Percentiles rank a stretch among this genome's conserved stretches.
Conservation (phyloP, 1,284 basidiomycete species). For the Uromyces viciae-fabae region DNA sequence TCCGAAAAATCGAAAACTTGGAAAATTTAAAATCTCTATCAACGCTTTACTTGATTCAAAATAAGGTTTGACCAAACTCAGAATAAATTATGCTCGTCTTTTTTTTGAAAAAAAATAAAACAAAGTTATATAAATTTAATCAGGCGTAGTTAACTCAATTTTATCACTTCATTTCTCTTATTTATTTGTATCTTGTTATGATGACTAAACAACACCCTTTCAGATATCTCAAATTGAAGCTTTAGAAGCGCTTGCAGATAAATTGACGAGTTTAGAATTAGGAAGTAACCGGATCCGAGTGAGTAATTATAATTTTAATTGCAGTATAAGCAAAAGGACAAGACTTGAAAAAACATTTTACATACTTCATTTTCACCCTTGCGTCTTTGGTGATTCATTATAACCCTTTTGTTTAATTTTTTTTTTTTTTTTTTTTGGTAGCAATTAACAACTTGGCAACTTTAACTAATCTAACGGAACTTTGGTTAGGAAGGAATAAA, state of each 20-base stretch:
- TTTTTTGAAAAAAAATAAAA: background rate
- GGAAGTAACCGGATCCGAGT: conserved; percentile 53
- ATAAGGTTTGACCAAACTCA: conserved; percentile 46
- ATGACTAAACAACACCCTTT: too few relatives aligned
- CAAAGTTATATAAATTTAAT: too few relatives aligned
- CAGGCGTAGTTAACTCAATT: too few relatives aligned
- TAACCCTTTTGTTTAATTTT: too few relatives aligned
- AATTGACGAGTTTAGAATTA: conserved; percentile 52
- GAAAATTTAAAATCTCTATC: conserved; percentile 9
- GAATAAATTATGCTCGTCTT: background rate
- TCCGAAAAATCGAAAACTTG: conserved; percentile 50
- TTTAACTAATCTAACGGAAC: conserved; percentile 52
- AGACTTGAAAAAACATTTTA: background rate
- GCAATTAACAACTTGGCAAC: conserved; percentile 53
- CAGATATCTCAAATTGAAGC: conserved; percentile 51
- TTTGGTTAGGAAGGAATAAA: conserved; percentile 56
- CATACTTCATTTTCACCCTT: too few relatives aligned
- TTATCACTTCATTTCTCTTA: too few relatives aligned
- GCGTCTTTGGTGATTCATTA: too few relatives aligned
- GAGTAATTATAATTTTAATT: too few relatives aligned
- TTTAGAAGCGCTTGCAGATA: conserved; percentile 48
- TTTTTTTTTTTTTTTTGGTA: too few relatives aligned
- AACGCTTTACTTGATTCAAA: conserved; percentile 37
- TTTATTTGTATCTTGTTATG: too few relatives aligned
- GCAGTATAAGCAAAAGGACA: too few relatives aligned